Base-by-base conservation (phyloP, 768 basidiomycete genomes). In the Daedalea quercina region DNA sequence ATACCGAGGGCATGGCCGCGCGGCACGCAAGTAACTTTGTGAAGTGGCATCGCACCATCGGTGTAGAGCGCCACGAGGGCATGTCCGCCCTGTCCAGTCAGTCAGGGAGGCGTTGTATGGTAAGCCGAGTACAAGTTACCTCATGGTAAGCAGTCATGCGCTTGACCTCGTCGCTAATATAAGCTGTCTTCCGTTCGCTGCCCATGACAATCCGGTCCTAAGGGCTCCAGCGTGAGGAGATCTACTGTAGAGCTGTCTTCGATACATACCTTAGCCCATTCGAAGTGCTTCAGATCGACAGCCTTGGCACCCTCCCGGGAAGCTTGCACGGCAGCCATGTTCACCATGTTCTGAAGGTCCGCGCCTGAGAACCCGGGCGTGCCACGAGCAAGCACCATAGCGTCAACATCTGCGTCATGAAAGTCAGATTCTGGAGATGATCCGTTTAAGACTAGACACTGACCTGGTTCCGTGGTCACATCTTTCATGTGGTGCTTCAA, bases 321-420 rank as follows among this genome's bases (percentile, higher is more conserved):
- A 9, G 96, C 96, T 67, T 95, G 90, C 50, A 98, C 90, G 3
- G 96, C 96, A 13, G 96, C 96, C 75, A 90, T 81, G 62, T 99
- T 99, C 61, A 97, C 87, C 79, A 98, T 82, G 66, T 98, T 98
- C 67, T 98, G 91, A 34, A 98, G 67, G 71, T 98, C 95, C 19
- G 95, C 95, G 37, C 96, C 96, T 46, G 92, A 94, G 73, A 99
- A 96, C 2, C 95, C 95, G 8, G 94, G 82, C 12, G 94, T 96
- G 2, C 93, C 95, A 57, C 95, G 82, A 37, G 96, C 96, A 59
- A 99, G 76, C 57, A 93, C 76, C 68, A 81, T 89, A 1, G 88
- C 76, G 63, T 99, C 94, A 47, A 92, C 87, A 62, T 85, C 90
- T 82, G 51, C 19, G 37, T 11, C 6, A 34, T n/a, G 23, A 25